Evolutionary conservation across 805 yeast species (phyloP).

Genomic region (Metschnikowia matae): DNA sequence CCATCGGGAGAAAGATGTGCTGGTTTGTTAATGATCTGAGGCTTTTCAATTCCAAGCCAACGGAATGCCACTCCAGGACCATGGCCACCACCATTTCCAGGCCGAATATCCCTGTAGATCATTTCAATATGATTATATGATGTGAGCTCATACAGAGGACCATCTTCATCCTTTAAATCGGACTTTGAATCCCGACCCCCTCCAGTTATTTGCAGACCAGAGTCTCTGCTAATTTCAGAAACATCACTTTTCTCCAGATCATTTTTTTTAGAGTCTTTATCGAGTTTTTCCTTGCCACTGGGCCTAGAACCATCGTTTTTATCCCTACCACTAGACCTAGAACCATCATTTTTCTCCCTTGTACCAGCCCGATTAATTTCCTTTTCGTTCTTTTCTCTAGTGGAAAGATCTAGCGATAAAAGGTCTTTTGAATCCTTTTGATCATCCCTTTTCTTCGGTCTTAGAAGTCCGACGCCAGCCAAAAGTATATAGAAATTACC

Average conservation of each 20-base stretch:
- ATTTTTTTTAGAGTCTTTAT: background rate
- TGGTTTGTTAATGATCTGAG: slow-evolving; percentile 56
- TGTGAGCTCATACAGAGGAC: slow-evolving; percentile 42
- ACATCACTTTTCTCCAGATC: background rate
- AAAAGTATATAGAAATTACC: slow-evolving; percentile 53
- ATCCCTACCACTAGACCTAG: no score
- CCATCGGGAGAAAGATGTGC: slow-evolving; percentile 36
- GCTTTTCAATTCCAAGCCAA: slow-evolving; percentile 76
- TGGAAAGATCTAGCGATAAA: no score
- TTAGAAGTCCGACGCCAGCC: slow-evolving; percentile 39
- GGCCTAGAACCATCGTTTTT: no score
- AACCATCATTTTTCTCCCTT: background rate
- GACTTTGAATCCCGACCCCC: background rate
- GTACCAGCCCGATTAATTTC: no score
- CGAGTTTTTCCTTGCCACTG: background rate
- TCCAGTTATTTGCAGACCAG: no score
- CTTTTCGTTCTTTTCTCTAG: background rate
- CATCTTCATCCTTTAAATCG: background rate
- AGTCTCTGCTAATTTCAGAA: no score
- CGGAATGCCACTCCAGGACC: slow-evolving; percentile 44
- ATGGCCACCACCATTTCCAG: slow-evolving; percentile 7
- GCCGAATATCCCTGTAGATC: slow-evolving; percentile 41
- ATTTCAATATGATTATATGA: slow-evolving; percentile 45
- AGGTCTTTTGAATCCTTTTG: background rate
- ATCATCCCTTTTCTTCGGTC: slow-evolving; percentile 1